A percentile compares a stretch with the other conserved stretches of the same genome.
Evolutionary conservation across 345 rosid species (phyloP).

Genomic region (Eucalyptus rudis): DNA sequence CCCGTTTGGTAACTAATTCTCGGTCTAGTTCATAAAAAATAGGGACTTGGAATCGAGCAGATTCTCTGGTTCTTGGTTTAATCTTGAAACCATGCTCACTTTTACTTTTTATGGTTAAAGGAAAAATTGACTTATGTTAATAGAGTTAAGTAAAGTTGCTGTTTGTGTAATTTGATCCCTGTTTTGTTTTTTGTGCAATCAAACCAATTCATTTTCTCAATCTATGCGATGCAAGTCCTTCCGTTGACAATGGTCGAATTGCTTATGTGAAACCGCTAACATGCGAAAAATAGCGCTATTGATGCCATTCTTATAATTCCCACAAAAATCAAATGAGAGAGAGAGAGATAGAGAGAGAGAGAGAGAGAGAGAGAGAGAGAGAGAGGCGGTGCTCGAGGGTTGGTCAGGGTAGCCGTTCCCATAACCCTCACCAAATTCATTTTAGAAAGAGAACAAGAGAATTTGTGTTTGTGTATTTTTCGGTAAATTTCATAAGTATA

Average conservation of each 20-base stretch:
- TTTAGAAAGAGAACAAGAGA: not conserved
- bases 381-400: not conserved
- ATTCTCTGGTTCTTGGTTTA: too few relatives aligned
- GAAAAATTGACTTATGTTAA: not conserved
- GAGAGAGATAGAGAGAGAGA: not conserved
- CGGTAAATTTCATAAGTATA: not conserved
- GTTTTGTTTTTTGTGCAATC: not conserved
- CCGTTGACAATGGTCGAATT: not conserved
- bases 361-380: not conserved
- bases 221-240: not conserved
- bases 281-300: not conserved
- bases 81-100: not conserved
- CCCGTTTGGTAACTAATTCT: accelerated
- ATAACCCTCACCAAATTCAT: not conserved
- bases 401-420: not conserved
- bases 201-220: not conserved
- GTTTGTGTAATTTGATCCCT: not conserved
- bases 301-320: not conserved
- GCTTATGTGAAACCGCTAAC: not conserved
- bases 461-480: not conserved
- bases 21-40: not conserved
- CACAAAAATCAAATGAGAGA: not conserved
- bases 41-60: not conserved
- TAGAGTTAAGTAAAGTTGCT: not conserved
- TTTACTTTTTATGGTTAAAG: not conserved